These are phyloP conservation scores for Hibiscus tridactylites DNA, from an alignment of 345 rosid genomes.

Conservation along the genomic window DNA sequence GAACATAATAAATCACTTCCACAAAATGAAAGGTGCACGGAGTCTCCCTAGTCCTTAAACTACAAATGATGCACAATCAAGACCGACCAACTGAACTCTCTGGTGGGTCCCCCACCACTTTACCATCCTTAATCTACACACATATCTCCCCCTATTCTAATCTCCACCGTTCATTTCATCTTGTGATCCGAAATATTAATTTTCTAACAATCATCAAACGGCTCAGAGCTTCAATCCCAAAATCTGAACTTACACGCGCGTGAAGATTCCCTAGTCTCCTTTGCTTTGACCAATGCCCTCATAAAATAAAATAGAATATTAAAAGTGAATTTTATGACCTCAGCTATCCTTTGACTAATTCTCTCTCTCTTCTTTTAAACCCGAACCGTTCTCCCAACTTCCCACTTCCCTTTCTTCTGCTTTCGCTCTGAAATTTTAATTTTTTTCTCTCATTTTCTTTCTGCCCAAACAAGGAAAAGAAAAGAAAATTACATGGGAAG, in stretches of 20 bases:
- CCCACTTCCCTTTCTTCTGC: not conserved
- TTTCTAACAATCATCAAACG: conserved; percentile 10
- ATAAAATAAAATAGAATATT: not conserved
- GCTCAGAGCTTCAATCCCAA: not conserved
- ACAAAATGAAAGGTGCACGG: conserved; percentile 3
- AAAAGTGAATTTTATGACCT: conserved; percentile 33
- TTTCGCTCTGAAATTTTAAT: not conserved
- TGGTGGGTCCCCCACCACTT: conserved; percentile 10
- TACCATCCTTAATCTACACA: conserved; percentile 17
- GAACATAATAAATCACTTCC: not conserved
- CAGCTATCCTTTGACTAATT: conserved; percentile 45
- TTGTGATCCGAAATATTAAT: not conserved
- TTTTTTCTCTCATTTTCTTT: not conserved
- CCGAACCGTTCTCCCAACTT: conserved; percentile 15
- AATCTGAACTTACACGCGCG: conserved; percentile 1
- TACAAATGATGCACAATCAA: conserved; percentile 18
- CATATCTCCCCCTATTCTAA: not conserved
- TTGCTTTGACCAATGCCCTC: too few relatives aligned
- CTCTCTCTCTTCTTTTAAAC: conserved; percentile 38
- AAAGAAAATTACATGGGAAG: not conserved
- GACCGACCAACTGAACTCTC: conserved; percentile 24
- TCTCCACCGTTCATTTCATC: not conserved
- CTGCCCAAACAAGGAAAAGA: not conserved
- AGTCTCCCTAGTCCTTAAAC: conserved; percentile 3
- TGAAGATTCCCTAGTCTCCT: not conserved